Evolutionary conservation across 1,139 yeast species (phyloP).

Genomic region (Protomyces inundatus): DNA sequence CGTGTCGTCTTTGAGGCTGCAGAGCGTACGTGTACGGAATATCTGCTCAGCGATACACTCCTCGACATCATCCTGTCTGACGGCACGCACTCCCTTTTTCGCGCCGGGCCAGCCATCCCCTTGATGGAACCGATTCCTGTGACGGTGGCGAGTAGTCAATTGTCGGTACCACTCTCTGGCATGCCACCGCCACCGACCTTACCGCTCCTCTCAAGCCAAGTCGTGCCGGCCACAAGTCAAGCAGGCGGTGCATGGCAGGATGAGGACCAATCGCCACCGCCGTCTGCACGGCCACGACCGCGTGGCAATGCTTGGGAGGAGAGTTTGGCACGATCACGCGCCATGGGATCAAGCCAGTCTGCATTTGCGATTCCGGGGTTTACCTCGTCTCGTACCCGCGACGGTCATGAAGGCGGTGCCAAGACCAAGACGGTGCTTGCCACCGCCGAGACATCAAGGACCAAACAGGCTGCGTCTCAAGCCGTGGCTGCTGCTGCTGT

Average conservation of each 20-base stretch:
- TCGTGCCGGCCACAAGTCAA: background rate
- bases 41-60: background rate
- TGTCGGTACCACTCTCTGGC: background rate
- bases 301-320: background rate
- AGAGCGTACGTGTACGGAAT: background rate
- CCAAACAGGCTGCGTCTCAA: too few relatives aligned
- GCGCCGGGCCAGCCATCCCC: background rate
- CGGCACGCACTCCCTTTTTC: conserved; percentile 6
- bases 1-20: background rate
- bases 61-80: conserved; percentile 8
- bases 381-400: too few relatives aligned
- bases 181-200: background rate
- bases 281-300: background rate
- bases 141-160: background rate
- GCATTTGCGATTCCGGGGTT: too few relatives aligned
- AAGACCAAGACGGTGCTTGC: too few relatives aligned
- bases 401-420: too few relatives aligned
- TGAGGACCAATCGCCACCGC: background rate
- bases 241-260: background rate
- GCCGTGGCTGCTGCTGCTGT: too few relatives aligned
- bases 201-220: background rate
- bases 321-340: too few relatives aligned
- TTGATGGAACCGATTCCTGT: background rate
- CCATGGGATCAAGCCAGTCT: too few relatives aligned
- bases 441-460: too few relatives aligned